Evolutionary conservation across 768 basidiomycete species (phyloP).

Genomic region (Amanita subjunquillea): DNA sequence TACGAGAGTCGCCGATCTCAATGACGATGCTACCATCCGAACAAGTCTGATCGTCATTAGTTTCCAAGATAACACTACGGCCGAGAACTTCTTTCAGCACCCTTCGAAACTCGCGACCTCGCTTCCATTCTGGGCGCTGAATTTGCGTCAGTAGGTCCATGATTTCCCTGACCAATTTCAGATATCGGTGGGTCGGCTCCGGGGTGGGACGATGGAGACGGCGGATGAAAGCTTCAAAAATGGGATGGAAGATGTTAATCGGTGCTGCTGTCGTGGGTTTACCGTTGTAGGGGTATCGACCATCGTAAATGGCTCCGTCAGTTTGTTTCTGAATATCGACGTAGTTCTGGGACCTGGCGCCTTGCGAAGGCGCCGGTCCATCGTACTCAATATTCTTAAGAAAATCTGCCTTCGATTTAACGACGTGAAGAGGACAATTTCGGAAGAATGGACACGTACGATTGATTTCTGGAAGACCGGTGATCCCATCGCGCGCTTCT

Average conservation of each 20-base stretch:
- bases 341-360: neutral
- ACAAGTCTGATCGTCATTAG: neutral
- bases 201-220: slow-evolving; percentile 12
- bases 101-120: neutral
- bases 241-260: slow-evolving; percentile 16
- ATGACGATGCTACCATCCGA: neutral
- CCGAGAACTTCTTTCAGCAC: neutral
- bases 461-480: slow-evolving; percentile 13
- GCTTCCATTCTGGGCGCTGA: slow-evolving; percentile 10
- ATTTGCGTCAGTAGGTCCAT: slow-evolving; percentile 7
- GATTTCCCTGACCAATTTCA: slow-evolving; percentile 1
- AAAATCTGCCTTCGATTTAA: slow-evolving; percentile 35
- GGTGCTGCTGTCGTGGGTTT: slow-evolving; percentile 10
- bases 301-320: slow-evolving; percentile 9
- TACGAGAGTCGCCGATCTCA: neutral
- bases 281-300: slow-evolving; percentile 7
- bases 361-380: neutral
- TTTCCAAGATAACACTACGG: neutral
- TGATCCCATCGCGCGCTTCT: neutral
- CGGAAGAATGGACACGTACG: slow-evolving; percentile 10
- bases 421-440: neutral
- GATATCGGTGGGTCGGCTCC: slow-evolving; percentile 4
- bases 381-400: slow-evolving; percentile 11
- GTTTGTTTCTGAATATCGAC: neutral
- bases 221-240: slow-evolving; percentile 16